Evolutionary conservation across 805 yeast species (phyloP).

Genomic region (Barnettozyma pratensis): DNA sequence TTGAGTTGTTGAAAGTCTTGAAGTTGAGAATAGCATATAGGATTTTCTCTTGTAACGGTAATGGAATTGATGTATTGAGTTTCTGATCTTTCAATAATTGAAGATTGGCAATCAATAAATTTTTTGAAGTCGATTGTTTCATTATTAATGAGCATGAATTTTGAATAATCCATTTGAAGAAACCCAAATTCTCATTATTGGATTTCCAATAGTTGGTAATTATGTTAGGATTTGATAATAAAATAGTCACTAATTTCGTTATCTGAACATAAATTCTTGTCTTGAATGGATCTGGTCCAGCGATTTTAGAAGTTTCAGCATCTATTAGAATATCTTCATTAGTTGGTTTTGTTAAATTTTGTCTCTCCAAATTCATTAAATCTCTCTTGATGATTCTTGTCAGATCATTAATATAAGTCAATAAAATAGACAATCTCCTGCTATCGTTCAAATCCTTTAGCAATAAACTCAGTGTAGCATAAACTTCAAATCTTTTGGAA

Average conservation of each 20-base stretch:
- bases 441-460: slow-evolving; percentile 20
- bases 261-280: slow-evolving; percentile 22
- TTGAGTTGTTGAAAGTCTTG: slow-evolving; percentile 17
- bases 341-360: background rate
- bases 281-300: slow-evolving; percentile 16
- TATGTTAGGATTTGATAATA: slow-evolving; percentile 15
- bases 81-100: slow-evolving; percentile 23
- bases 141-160: slow-evolving; percentile 12
- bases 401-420: slow-evolving; percentile 6
- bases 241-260: slow-evolving; percentile 12
- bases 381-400: slow-evolving; percentile 10
- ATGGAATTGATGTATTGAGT: slow-evolving; percentile 6
- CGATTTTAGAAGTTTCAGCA: background rate
- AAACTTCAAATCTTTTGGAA: slow-evolving; percentile 22
- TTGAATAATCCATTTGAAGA: slow-evolving; percentile 14
- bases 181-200: slow-evolving; percentile 1
- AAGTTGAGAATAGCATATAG: slow-evolving; percentile 19
- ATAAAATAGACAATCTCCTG: slow-evolving; percentile 4
- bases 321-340: background rate
- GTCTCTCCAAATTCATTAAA: slow-evolving; percentile 6
- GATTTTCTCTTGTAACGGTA: slow-evolving; percentile 15
- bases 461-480: slow-evolving; percentile 19
- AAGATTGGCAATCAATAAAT: slow-evolving; percentile 20
- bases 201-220: slow-evolving; percentile 6
- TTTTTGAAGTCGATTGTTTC: slow-evolving; percentile 17